Conservation (phyloP, 2,329 filamentous ascomycete genomes). For the Acrodontium crateriforme region DNA sequence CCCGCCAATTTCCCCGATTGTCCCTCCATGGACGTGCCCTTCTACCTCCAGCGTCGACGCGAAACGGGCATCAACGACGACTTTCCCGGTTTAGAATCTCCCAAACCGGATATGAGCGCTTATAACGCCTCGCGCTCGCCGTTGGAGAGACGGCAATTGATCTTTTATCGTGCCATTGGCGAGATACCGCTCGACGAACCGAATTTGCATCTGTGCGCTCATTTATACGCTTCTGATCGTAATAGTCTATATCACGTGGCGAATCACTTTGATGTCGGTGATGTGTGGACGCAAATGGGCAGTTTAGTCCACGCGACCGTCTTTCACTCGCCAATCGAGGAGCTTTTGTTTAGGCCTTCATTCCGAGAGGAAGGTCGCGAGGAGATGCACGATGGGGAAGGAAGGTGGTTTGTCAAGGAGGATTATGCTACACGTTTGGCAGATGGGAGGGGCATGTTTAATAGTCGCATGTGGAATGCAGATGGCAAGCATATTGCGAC, state of each 20-base stretch:
- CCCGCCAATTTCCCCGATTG: slow-evolving; percentile 20
- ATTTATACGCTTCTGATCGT: slow-evolving; percentile 43
- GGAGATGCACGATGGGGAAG: slow-evolving; percentile 8
- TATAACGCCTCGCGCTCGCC: slow-evolving; percentile 30
- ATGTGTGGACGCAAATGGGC: slow-evolving; percentile 29
- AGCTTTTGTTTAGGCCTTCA: slow-evolving; percentile 24
- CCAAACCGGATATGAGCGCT: slow-evolving; percentile 39
- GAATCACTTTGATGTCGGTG: slow-evolving; percentile 32
- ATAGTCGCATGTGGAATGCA: slow-evolving; percentile 32
- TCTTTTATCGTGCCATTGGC: slow-evolving; percentile 33
- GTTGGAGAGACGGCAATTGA: slow-evolving; percentile 28
- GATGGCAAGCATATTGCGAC: slow-evolving; percentile 32
- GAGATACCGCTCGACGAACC: slow-evolving; percentile 20
- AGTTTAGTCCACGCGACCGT: slow-evolving; percentile 36
- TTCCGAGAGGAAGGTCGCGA: too few relatives aligned
- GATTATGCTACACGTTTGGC: slow-evolving; percentile 31
- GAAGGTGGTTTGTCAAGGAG: slow-evolving; percentile 37
- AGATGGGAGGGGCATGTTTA: slow-evolving; percentile 32
- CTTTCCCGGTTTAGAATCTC: slow-evolving; percentile 33
- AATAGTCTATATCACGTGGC: slow-evolving; percentile 41
- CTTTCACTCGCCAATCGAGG: slow-evolving; percentile 30
- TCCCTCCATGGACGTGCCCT: slow-evolving; percentile 23
- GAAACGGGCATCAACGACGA: slow-evolving; percentile 26
- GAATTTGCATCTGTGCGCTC: slow-evolving; percentile 44
- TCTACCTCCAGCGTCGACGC: slow-evolving; percentile 21